phyloP scores from a whole-genome alignment of 345 rosid genomes.

The Tarenaya hassleriana region DNA sequence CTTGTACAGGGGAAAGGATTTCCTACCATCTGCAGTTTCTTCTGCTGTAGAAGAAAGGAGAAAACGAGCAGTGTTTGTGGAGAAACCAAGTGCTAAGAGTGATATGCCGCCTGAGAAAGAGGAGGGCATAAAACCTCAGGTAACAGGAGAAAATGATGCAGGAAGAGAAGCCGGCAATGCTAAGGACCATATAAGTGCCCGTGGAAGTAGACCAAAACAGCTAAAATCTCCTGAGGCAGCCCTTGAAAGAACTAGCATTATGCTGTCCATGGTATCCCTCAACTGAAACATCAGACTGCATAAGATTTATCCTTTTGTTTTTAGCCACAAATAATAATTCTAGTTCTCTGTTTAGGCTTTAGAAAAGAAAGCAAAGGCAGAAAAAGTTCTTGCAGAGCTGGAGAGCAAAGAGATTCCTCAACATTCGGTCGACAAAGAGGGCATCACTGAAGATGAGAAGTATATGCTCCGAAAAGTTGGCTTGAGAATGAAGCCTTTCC shows the following conservation, averaged over 20 bases:
- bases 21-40: slow-evolving; percentile 81
- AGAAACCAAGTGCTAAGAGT: slow-evolving; percentile 27
- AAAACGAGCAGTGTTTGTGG: slow-evolving; percentile 32
- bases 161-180: slow-evolving; percentile 21
- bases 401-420: slow-evolving; percentile 42
- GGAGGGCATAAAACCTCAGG: slow-evolving; percentile 22
- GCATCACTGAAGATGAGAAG: slow-evolving; percentile 82
- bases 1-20: slow-evolving; percentile 93
- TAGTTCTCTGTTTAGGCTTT: slow-evolving; percentile 42
- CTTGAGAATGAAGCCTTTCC: slow-evolving; percentile 88
- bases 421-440: slow-evolving; percentile 61
- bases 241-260: slow-evolving; percentile 46
- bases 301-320: slow-evolving; percentile 13
- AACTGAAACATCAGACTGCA: slow-evolving; percentile 15
- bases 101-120: slow-evolving; percentile 20
- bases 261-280: slow-evolving; percentile 63
- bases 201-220: slow-evolving; percentile 29
- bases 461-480: slow-evolving; percentile 89
- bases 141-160: slow-evolving; percentile 14
- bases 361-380: slow-evolving; percentile 80
- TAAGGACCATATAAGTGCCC: slow-evolving; percentile 22
- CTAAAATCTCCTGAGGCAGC: slow-evolving; percentile 42
- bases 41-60: slow-evolving; percentile 75
- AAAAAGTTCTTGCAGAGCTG: slow-evolving; percentile 57
- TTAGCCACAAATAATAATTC: slow-evolving; percentile 6